Base-by-base conservation (phyloP, 345 rosid species). In the Brassica juncea region DNA sequence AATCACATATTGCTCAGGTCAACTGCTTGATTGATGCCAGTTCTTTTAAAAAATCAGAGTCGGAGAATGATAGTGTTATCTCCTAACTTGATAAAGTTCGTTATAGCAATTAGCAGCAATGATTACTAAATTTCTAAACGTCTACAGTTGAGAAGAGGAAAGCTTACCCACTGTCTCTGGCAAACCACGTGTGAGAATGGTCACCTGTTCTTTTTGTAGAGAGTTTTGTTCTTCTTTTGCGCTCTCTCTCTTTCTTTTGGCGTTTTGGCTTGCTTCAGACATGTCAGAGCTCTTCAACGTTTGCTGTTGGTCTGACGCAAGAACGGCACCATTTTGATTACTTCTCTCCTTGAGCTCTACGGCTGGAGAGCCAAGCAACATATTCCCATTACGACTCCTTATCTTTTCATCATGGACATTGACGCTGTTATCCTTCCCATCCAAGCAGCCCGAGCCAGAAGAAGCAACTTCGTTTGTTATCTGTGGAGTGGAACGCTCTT, bases 401-500 rank as follows among this genome's bases (percentile, higher is more conserved):
- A 8, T 81, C 25, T 7, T 80, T 12, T 19, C 60, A 82, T 39
- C 73, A 59, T 39, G 76, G 44, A 4, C 34, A 74, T 63, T 49
- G 37, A 32, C 16, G 64, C 75, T 73, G 47, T 14, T 63, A 23
- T 75, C 85, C 61, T 82, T 84, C 72, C 64, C 84, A 34, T 16
- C 70, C 21, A 76, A 66, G 72, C 58, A 64, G 79, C 63, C 10
- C 4, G 84, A 72, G 66, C 73, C 67, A 9, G 44, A 47, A 60
- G 81, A 52, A 62, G 81, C 49, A 64, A 23, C 19, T 58, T 70
- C 70, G 9, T 25, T 55, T n/a, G 74, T 75, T 23, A 59, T 75
- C 76, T 78, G 84, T 73, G 93, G 86, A 34, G 91, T 86, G 42
- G 90, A 86, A 69, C 89, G 92, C 73, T 79, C 89, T 34, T 78